Base-by-base conservation (phyloP, 2,329 filamentous ascomycete genomes). In the Cladophialophora bantiana region DNA sequence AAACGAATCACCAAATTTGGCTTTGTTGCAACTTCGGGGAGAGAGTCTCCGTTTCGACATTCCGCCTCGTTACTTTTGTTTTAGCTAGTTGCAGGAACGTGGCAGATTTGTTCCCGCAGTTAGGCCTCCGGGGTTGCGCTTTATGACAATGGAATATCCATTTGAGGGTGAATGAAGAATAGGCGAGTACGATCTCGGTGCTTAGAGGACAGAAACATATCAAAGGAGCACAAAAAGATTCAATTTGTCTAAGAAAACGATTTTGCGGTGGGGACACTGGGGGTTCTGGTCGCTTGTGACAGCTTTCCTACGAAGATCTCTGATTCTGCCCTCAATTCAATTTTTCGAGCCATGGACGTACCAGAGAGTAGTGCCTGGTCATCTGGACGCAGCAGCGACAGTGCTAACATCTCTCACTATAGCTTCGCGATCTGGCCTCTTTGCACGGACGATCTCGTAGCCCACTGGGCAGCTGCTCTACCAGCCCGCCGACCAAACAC, bases 401-500 rank as follows among this genome's bases (percentile, higher is more conserved):
- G 3, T 42, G 4, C 18, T 13, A n/a, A 42, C 4, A 4, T 2
- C 2, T 42, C 15, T 26, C 26, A 2, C 26, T 18, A 38, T 15
- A 18, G 35, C 20, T 18, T 42, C 15, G 40, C 40, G 13, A 42
- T 32, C 26, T 50, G 31, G 35, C 18, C 26, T 12, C 1, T 40
- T 10, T 42, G 15, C 7, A n/a, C 15, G n/a, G 13, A 42, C 40
- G 40, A 42, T 18, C 40, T 42, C 31, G 26, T 5, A 35, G 31
- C 18, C 52, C 52, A 32, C 10, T 55, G 7, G 15, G 26, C 75
- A 42, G 78, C 78, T 26, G 74, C 73, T 26, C 56, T 68, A n/a
- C 81, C 82, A 64, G 82, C 82, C 59, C 79, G 74, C 15, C 81
- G 74, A 13, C 81, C 82, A 78, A 84, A 83, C 0, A 88, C 85